These are phyloP conservation scores for Beauveria sp. DNA, from an alignment of 2,329 filamentous ascomycete genomes.

Conservation along the genomic window DNA sequence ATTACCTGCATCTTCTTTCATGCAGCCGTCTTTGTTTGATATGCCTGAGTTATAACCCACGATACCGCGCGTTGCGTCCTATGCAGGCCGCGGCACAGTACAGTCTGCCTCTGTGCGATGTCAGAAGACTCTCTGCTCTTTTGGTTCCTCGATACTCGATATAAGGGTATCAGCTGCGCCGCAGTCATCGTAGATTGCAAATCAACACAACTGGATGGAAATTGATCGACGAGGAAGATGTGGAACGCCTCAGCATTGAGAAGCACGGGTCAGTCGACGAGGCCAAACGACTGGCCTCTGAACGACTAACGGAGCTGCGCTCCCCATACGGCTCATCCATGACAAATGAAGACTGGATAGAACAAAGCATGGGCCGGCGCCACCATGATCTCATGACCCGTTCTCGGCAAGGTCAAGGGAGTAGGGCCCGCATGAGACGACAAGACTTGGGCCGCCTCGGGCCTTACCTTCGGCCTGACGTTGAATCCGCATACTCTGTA, in stretches of 20 bases:
- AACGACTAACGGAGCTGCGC: neutral
- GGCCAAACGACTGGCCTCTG: neutral
- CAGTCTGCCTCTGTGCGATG: too few relatives aligned
- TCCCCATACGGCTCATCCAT: too few relatives aligned
- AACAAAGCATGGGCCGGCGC: neutral
- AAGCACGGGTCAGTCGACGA: neutral
- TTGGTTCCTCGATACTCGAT: neutral
- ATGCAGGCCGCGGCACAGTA: too few relatives aligned
- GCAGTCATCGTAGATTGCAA: too few relatives aligned
- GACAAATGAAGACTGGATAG: neutral
- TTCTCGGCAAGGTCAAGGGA: too few relatives aligned
- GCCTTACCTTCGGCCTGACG: neutral
- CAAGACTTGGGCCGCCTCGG: neutral
- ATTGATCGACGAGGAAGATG: neutral
- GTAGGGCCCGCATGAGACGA: too few relatives aligned
- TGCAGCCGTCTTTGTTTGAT: too few relatives aligned
- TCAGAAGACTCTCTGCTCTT: neutral
- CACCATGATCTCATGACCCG: neutral
- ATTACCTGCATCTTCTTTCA: neutral
- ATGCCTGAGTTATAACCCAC: too few relatives aligned
- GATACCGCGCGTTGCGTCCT: too few relatives aligned
- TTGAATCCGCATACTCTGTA: neutral
- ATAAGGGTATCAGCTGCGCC: too few relatives aligned
- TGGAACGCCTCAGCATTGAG: rapidly evolving
- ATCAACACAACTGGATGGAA: neutral